Evolutionary conservation across 2,329 filamentous ascomycete species (phyloP), one percentile per base, ranked within the genome.

Genomic region (Coleophoma cylindrospora): DNA sequence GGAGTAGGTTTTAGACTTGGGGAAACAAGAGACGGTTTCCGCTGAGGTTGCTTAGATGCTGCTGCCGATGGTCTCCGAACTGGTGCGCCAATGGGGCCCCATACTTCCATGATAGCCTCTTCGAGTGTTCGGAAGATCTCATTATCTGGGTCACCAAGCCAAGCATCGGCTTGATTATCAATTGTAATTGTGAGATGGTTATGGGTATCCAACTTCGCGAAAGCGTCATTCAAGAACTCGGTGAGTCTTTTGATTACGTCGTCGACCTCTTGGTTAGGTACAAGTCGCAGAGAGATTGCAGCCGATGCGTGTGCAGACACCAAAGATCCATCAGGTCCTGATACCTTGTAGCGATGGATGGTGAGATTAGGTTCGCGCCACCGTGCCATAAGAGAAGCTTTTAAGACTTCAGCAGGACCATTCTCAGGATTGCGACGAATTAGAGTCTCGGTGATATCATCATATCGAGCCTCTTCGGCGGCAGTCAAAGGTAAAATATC

Each of bases 361-460:
- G 94, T 97, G 47, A 99, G 74, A 45, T 95, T 96, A 0, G 94
- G 91, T 63, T 97, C 91, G 19, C 94, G 84, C 94, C 94, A 99
- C 50, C 91, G 81, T 11, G 91, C 88, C 87, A 96, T 95, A 6
- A 99, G 77, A 2, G 87, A 91, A 36, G 83, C 77, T 52, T 92
- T 91, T 43, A 97, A 80, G n/a, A 79, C 79, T 7, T 86, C 79
- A 0, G 86, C 76, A 1, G 80, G 74, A 0, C 74, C 72, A 15
- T 71, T 69, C 19, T 77, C 74, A 3, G 88, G 83, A 59, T 88
- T 88, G 49, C 85, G 83, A 14, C 80, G 79, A 33, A 91, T 81
- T 3, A 96, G 73, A 1, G 90, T 86, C 11, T 83, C 79, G 0
- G 87, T 85, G 53, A 97, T 96, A 50, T 92, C 89, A 45, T 89